Evolutionary conservation across 108 stramenopile species (phyloP), one percentile per base, ranked within the genome.

Genomic region (Seminavis robusta): DNA sequence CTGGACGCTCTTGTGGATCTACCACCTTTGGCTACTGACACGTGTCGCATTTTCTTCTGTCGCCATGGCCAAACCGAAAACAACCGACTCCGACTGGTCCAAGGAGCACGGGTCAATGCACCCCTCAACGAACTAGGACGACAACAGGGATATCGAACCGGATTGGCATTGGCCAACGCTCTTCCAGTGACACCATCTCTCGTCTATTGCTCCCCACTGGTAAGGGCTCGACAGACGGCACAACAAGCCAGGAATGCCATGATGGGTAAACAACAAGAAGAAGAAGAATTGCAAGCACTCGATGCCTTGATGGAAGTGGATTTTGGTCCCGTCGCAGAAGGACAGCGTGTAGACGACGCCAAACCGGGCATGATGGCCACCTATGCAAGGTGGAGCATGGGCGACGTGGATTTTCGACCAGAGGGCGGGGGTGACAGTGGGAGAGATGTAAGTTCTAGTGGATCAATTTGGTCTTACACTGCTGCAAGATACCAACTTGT

Each of bases 31-130:
- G 48, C 77, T 3, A 31, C 55, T 1, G 81, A 59, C n/a, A 65
- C 52, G 47, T 74, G 66, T 13, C 69, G 83, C 43, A 45, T 89
- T n/a, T 89, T 80, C 47, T 66, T 89, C 5, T 85, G 84, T 33
- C 81, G 88, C n/a, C 88, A 89, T 62, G 88, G 88, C 6, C 88
- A 89, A 60, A 89, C 88, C 1, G 88, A 89, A 65, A 85, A 89
- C 50, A 89, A 89, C 36, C 61, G 88, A 23, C 57, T 89, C 27
- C 68, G 74, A 39, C 39, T 70, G 26, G 81, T 89, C 8, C 88
- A 89, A 54, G 88, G 88, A 10, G 76, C 84, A 25, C 52, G 81
- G 61, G 76, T 80, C 17, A 79, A 77, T 63, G 79, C 70, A 53
- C 76, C 61, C 51, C 71, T 74, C 58, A 88, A 82, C 34, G 65